Evolutionary conservation across 345 rosid species (phyloP).

Genomic region (Lagerstroemia speciosa): DNA sequence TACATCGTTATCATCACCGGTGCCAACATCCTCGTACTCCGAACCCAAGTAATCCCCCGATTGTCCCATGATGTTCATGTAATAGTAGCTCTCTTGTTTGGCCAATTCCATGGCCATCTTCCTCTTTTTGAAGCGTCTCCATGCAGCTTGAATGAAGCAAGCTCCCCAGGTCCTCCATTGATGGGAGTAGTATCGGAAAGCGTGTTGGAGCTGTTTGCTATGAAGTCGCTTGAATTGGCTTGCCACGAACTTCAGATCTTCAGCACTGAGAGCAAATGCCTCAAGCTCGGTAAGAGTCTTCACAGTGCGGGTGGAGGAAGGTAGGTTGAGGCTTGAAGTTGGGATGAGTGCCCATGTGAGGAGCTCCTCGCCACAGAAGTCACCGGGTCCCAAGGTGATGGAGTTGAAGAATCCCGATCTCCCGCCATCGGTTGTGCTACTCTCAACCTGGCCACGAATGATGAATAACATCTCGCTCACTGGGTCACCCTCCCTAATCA

Average conservation of each 20-base stretch:
- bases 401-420: constrained; percentile 73
- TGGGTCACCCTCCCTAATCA: constrained; percentile 77
- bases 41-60: constrained; percentile 5
- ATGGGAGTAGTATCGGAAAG: constrained; percentile 89
- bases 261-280: constrained; percentile 70
- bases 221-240: constrained; percentile 77
- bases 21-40: neutral
- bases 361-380: constrained; percentile 85
- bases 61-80: constrained; percentile 11
- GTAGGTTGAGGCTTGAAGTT: constrained; percentile 36
- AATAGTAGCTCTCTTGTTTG: constrained; percentile 35
- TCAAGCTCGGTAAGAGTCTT: constrained; percentile 55
- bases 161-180: constrained; percentile 92
- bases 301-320: constrained; percentile 64
- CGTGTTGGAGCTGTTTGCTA: constrained; percentile 84
- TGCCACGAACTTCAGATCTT: constrained; percentile 65
- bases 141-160: constrained; percentile 61
- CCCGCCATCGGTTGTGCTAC: constrained; percentile 84
- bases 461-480: constrained; percentile 84
- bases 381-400: constrained; percentile 60
- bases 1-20: constrained; percentile 8
- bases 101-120: constrained; percentile 60
- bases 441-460: constrained; percentile 78
- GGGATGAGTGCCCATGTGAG: constrained; percentile 79
- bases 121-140: constrained; percentile 56